A percentile compares a stretch with the other conserved stretches of the same genome.
These are phyloP conservation scores for Thecaphora frezii DNA, from an alignment of 1,284 basidiomycete genomes.

Conservation along the genomic window DNA sequence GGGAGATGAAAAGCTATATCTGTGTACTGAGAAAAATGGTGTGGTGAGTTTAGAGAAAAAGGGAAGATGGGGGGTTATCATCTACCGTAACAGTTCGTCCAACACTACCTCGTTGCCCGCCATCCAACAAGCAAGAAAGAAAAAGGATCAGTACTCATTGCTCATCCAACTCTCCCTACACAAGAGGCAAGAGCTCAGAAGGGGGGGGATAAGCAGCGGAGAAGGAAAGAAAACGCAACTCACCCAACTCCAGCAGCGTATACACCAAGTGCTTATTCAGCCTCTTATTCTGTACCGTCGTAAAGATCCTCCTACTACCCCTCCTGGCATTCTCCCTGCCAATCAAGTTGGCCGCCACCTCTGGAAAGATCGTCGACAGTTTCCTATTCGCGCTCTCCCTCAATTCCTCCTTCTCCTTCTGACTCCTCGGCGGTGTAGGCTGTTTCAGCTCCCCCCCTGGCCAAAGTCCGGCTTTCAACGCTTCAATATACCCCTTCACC, in stretches of 20 bases:
- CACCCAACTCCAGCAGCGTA: constrained; percentile 24
- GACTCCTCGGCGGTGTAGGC: constrained; percentile 68
- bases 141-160: too few species aligned
- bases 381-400: constrained; percentile 83
- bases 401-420: constrained; percentile 76
- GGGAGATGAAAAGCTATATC: too few species aligned
- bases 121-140: too few species aligned
- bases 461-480: constrained; percentile 75
- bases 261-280: constrained; percentile 66
- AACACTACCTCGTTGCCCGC: too few species aligned
- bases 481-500: constrained; percentile 68
- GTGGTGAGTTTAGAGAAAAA: too few species aligned
- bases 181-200: too few species aligned
- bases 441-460: constrained; percentile 74
- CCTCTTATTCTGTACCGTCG: constrained; percentile 85
- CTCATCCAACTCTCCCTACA: too few species aligned
- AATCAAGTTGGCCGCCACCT: constrained; percentile 92
- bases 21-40: too few species aligned
- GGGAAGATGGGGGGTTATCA: too few species aligned
- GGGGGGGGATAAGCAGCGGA: too few species aligned
- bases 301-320: constrained; percentile 85
- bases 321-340: constrained; percentile 87
- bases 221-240: too few species aligned
- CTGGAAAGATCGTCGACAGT: constrained; percentile 87
- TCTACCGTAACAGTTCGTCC: too few species aligned